phyloP scores from a whole-genome alignment of 202 grass and related monocot species.

The Carex sylvatica region DNA sequence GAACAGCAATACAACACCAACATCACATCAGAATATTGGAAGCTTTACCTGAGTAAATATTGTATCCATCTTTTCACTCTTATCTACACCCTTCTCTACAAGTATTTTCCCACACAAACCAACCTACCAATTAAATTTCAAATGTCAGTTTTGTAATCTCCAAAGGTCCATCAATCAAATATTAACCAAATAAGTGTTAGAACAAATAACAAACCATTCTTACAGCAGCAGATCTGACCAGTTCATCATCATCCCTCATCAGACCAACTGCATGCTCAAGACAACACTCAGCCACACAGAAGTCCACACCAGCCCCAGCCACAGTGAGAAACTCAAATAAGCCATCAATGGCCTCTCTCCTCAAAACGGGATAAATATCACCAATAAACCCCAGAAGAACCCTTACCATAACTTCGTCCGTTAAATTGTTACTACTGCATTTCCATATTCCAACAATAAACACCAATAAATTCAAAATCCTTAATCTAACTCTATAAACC shows the following conservation, averaged over 20 bases:
- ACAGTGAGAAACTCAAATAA: conserved; percentile 45
- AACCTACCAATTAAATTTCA: conserved; percentile 41
- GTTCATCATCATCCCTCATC: conserved; percentile 60
- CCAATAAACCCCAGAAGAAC: conserved; percentile 46
- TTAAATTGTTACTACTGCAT: not conserved
- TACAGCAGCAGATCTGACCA: conserved; percentile 51
- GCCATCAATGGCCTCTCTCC: conserved; percentile 44
- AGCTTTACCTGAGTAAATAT: conserved; percentile 71
- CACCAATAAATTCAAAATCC: conserved; percentile 31
- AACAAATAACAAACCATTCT: conserved; percentile 48
- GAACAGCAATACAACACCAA: not conserved
- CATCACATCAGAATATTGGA: conserved; percentile 21
- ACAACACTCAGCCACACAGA: conserved; percentile 33
- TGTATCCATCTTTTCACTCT: conserved; percentile 41
- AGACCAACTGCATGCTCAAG: conserved; percentile 36
- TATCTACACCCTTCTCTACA: conserved; percentile 17
- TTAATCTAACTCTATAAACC: conserved; percentile 29
- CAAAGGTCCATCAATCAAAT: not conserved
- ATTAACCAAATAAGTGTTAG: not conserved
- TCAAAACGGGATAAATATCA: conserved; percentile 61
- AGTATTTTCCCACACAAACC: conserved; percentile 51
- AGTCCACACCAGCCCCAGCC: not conserved
- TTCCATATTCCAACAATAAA: conserved; percentile 7
- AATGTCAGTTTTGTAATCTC: not conserved
- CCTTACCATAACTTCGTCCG: conserved; percentile 23